Base-by-base conservation (phyloP, 345 rosid genomes). In the Jatropha curcas region DNA sequence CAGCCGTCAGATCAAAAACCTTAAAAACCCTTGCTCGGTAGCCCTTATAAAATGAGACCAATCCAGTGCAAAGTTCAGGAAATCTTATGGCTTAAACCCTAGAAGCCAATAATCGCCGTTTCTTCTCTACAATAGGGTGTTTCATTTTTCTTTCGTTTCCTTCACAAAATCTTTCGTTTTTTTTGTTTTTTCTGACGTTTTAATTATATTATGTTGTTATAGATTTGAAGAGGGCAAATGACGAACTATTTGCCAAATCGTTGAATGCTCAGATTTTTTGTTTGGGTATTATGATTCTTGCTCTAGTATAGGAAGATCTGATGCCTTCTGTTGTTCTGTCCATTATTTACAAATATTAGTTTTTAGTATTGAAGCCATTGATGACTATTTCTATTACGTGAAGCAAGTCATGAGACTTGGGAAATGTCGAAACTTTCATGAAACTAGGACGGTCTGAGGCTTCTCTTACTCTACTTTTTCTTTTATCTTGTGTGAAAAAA, bases 371-470 rank as follows among this genome's bases (percentile, higher is more conserved):
- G 28, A 77, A 71, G 83, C 83, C 79, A 3, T 39, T 74, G 87
- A 86, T 37, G 87, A 71, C 33, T 33, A 0, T 20, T 12, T 3
- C 31, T 22, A 28, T 72, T 14, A 60, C 70, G 77, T 56, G 77
- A 79, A 77, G 64, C 66, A 39, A 59, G 53, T 76, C n/a, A 0
- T 11, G n/a, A 1, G n/a, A n/a, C 52, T 61, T 71, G 83, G 71
- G 28, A 28, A 0, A 20, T 83, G 86, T 63, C 61, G 88, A 84
- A 76, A 11, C 6, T 41, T 39, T 71, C 68, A 59, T 71, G 83
- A 83, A 83, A 48, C 90, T 85, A 87, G 90, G 90, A 85, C 88
- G 90, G 88, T 85, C 88, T 82, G 88, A 83, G 82, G 87, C 84
- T 75, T n/a, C 30, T 10, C 3, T 4, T 5, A 1, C 1, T 35